These are phyloP conservation scores for Termitomyces sp. DNA, from an alignment of 1,284 basidiomycete genomes.

Conservation along the genomic window DNA sequence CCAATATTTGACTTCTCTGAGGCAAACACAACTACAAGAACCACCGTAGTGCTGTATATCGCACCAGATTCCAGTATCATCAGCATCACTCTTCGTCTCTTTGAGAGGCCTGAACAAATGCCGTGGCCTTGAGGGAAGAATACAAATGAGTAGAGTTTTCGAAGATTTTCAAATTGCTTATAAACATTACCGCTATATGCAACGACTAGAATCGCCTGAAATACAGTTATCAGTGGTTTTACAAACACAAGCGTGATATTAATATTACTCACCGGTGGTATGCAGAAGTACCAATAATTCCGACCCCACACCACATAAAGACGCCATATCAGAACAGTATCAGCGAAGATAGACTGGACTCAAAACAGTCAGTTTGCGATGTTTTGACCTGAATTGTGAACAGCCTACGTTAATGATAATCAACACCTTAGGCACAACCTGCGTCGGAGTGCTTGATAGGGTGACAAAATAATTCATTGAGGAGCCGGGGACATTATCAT, in stretches of 20 bases:
- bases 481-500: not conserved
- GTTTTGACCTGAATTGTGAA: no score
- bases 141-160: no score
- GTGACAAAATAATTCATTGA: no score
- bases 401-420: no score
- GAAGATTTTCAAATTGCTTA: no score
- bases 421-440: no score
- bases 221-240: no score
- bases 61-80: slow-evolving; percentile 8
- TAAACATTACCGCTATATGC: no score
- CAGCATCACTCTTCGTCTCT: not conserved
- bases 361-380: no score
- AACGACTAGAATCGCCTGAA: no score
- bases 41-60: slow-evolving; percentile 2
- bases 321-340: slow-evolving; percentile 19
- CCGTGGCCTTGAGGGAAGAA: not conserved
- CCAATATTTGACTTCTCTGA: not conserved
- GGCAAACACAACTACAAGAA: slow-evolving; percentile 1
- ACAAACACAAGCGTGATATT: not conserved
- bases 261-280: slow-evolving; percentile 16
- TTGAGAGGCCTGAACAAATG: not conserved
- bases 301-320: slow-evolving; percentile 22
- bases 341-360: no score
- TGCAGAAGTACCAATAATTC: slow-evolving; percentile 11
- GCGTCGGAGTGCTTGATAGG: no score